A percentile compares a stretch with the other conserved stretches of the same genome.
Conservation (phyloP, 1,139 yeast species). For the Pneumocystis oryctolagi region DNA sequence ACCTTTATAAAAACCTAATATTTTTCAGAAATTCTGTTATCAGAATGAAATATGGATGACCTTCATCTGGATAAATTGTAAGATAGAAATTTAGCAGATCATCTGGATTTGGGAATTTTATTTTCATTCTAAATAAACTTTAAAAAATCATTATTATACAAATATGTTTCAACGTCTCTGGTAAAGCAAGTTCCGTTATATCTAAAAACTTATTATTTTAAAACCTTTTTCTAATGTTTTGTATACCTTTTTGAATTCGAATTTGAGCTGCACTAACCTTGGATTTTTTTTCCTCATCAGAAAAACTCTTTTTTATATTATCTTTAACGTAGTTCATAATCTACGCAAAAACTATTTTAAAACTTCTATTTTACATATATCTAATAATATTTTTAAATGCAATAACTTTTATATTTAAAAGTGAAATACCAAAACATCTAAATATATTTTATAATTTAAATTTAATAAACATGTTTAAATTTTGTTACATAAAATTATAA, state of each 20-base stretch:
- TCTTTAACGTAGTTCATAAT: conserved; percentile 23
- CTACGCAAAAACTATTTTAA: too few species aligned
- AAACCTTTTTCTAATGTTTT: neutral
- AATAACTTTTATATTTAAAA: too few species aligned
- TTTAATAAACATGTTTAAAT: too few species aligned
- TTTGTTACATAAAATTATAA: too few species aligned
- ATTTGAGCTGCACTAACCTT: conserved; percentile 34
- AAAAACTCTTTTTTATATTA: conserved; percentile 19
- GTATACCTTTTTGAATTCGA: conserved; percentile 27
- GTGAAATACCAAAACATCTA: too few species aligned
- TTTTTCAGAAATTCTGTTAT: neutral
- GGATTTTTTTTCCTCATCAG: conserved; percentile 27
- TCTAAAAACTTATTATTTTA: neutral
- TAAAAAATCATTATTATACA: conserved; percentile 54
- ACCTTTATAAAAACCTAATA: conserved; percentile 35
- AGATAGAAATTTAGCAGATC: conserved; percentile 50
- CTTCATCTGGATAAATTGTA: conserved; percentile 57
- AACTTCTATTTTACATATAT: too few species aligned
- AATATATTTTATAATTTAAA: too few species aligned
- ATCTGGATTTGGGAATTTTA: conserved; percentile 41
- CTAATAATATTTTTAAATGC: too few species aligned
- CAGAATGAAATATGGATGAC: conserved; percentile 22
- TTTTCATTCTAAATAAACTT: conserved; percentile 31
- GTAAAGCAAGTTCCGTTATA: neutral
- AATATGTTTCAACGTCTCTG: conserved; percentile 35